A percentile compares a stretch with the other conserved stretches of the same genome.
Conservation (phyloP, 2,329 filamentous ascomycete species). For the Venturia nashicola region DNA sequence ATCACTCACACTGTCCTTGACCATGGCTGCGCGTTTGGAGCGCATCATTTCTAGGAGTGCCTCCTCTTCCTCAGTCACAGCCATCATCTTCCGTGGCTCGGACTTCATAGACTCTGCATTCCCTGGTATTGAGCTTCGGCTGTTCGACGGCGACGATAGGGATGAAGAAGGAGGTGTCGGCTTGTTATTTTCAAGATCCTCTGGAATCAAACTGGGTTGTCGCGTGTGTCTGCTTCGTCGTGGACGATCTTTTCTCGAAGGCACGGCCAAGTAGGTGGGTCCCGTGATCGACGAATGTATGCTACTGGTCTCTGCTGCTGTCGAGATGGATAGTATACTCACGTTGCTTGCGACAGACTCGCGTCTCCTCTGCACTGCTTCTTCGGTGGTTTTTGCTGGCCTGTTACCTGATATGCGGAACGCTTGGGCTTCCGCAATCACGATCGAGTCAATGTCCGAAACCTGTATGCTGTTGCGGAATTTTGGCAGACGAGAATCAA, state of each 20-base stretch:
- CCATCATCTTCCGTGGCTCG: constrained; percentile 28
- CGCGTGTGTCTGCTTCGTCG: constrained; percentile 20
- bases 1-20: constrained; percentile 23
- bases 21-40: constrained; percentile 35
- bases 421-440: constrained; percentile 25
- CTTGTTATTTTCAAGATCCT: constrained; percentile 15
- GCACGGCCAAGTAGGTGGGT: not conserved
- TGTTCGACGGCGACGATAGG: constrained; percentile 15
- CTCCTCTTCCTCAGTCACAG: constrained; percentile 38
- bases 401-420: constrained; percentile 18
- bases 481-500: constrained; percentile 13
- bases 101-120: constrained; percentile 19
- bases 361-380: not conserved
- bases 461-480: constrained; percentile 22
- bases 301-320: constrained; percentile 10
- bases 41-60: constrained; percentile 37
- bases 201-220: constrained; percentile 26
- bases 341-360: constrained; percentile 11
- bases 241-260: constrained; percentile 9
- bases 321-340: constrained; percentile 14
- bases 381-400: not conserved
- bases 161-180: constrained; percentile 10
- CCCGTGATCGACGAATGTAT: not conserved
- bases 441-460: constrained; percentile 18
- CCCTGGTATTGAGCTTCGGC: constrained; percentile 15